Conservation (phyloP, 805 yeast genomes). For the Cyberlindnera galapagoensis region DNA sequence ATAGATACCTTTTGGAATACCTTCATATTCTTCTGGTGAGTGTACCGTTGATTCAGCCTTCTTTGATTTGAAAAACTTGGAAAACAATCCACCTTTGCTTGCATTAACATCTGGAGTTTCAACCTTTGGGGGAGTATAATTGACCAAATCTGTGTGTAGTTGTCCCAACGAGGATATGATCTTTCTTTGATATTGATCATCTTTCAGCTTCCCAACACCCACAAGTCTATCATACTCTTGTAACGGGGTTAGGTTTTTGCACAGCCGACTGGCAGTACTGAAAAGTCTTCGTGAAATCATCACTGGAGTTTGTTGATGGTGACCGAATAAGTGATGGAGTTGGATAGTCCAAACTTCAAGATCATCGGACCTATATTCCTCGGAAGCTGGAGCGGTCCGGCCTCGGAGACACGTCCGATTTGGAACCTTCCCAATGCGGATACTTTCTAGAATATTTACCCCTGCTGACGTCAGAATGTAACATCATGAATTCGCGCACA, state of each 20-base stretch:
- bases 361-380: too few species aligned
- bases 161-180: conserved; percentile 56
- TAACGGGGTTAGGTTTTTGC: conserved; percentile 35
- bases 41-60: conserved; percentile 1
- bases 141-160: conserved; percentile 46
- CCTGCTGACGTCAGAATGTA: too few species aligned
- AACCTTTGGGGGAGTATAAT: conserved; percentile 59
- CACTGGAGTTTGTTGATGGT: background rate
- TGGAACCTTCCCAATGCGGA: too few species aligned
- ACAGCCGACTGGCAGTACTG: conserved; percentile 5
- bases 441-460: too few species aligned
- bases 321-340: too few species aligned
- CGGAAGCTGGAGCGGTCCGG: too few species aligned
- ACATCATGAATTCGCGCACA: too few species aligned
- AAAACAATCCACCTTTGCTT: conserved; percentile 30
- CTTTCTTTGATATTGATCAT: conserved; percentile 76
- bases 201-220: conserved; percentile 44
- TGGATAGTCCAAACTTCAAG: too few species aligned
- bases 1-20: conserved; percentile 77
- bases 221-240: conserved; percentile 46
- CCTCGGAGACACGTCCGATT: too few species aligned
- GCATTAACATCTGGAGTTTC: conserved; percentile 40
- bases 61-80: conserved; percentile 17
- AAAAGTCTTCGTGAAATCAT: conserved; percentile 7
- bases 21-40: conserved; percentile 22